These are phyloP conservation scores for Cynara cardunculus DNA, from an alignment of 129 eudicot species.

Conservation along the genomic window DNA sequence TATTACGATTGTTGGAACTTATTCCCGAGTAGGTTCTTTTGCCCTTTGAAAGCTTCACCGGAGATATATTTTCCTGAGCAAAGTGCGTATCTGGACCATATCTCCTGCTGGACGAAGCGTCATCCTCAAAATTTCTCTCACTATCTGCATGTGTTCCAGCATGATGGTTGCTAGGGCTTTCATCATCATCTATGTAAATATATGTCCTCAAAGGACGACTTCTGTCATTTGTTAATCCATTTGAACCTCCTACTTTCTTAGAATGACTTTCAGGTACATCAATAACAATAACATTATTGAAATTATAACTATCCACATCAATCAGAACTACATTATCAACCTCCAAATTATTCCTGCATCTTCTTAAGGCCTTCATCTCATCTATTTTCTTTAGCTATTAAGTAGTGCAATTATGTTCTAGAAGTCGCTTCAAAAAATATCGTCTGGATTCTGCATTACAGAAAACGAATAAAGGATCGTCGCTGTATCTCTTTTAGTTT, in stretches of 20 bases:
- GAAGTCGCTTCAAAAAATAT: constrained; percentile 1
- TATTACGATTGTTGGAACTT: constrained; percentile 38
- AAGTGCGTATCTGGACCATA: constrained; percentile 13
- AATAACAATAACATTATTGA: constrained; percentile 46
- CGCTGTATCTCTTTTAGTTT: neutral
- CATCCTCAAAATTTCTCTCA: constrained; percentile 25
- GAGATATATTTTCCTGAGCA: constrained; percentile 42
- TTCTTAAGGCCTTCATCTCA: constrained; percentile 46
- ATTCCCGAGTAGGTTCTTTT: constrained; percentile 50
- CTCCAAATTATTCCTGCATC: constrained; percentile 42
- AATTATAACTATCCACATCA: constrained; percentile 67
- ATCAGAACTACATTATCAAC: constrained; percentile 52
- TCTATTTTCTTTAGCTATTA: neutral
- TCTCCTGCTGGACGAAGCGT: constrained; percentile 47
- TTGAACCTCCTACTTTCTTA: constrained; percentile 35
- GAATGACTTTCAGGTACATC: constrained; percentile 55
- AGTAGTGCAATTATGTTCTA: neutral
- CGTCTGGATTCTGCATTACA: neutral
- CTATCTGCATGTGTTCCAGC: constrained; percentile 13
- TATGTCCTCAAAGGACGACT: constrained; percentile 29
- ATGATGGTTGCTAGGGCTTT: constrained; percentile 20
- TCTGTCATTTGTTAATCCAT: constrained; percentile 23
- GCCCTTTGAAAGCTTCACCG: constrained; percentile 68
- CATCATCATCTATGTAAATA: constrained; percentile 82
- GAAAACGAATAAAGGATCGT: neutral